Conservation (phyloP, 2,329 filamentous ascomycete species). For the Ophiostoma himal-ulmi region DNA sequence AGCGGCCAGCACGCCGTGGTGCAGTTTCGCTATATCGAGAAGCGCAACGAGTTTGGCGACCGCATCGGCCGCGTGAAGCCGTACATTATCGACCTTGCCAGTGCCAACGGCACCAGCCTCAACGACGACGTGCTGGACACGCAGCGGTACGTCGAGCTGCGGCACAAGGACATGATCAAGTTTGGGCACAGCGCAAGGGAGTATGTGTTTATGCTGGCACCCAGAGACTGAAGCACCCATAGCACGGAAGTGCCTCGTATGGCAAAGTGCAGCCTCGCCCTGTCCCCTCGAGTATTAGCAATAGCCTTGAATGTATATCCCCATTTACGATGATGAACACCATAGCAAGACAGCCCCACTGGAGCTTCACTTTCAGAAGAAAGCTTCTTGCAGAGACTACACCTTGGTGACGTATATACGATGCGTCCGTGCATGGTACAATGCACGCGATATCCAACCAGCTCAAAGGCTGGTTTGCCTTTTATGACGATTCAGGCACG, state of each 20-base stretch:
- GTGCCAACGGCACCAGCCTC: conserved; percentile 79
- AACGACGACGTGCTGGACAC: conserved; percentile 69
- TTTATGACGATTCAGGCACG: neutral
- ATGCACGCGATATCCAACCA: neutral
- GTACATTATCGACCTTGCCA: conserved; percentile 90
- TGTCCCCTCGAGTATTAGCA: neutral
- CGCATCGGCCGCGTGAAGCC: conserved; percentile 72
- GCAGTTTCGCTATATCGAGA: conserved; percentile 82
- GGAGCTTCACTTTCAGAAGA: neutral
- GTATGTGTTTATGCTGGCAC: conserved; percentile 86
- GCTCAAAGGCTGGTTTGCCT: neutral
- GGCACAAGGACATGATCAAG: conserved; percentile 80
- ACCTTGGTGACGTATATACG: neutral
- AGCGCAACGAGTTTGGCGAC: conserved; percentile 81
- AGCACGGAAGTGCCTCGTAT: neutral
- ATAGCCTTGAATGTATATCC: neutral
- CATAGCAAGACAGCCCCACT: neutral
- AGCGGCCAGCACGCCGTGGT: conserved; percentile 95
- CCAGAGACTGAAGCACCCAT: conserved; percentile 26
- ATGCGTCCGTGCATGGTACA: neutral
- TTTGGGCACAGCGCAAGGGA: conserved; percentile 87
- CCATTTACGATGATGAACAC: neutral
- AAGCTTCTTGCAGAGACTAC: too few relatives aligned
- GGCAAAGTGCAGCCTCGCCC: neutral
- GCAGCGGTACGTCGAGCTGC: conserved; percentile 77